Evolutionary conservation across 2,329 filamentous ascomycete genomes (phyloP).

Genomic region (Paecilomyces dactylethromorphus): DNA sequence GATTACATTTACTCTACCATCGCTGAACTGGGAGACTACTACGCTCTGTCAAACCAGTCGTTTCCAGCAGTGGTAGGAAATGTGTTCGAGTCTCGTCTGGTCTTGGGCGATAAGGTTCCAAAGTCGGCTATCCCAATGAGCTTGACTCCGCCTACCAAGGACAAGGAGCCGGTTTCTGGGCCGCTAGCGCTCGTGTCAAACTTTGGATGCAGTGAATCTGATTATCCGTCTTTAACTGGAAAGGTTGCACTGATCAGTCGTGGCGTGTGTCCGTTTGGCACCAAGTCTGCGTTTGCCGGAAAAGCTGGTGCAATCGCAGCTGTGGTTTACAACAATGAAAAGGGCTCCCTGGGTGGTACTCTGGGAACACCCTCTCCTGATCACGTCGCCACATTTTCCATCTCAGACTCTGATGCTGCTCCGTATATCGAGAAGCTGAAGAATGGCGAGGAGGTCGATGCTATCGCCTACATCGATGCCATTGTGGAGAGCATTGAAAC

Average conservation of each 20-base stretch:
- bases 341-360: conserved; percentile 59
- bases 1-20: conserved; percentile 56
- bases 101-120: conserved; percentile 49
- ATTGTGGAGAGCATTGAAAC: conserved; percentile 43
- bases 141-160: conserved; percentile 50
- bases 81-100: conserved; percentile 53
- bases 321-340: conserved; percentile 67
- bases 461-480: conserved; percentile 37
- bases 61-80: conserved; percentile 57
- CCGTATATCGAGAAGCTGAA: conserved; percentile 51
- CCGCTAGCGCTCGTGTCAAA: conserved; percentile 55
- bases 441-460: conserved; percentile 29
- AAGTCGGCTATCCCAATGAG: conserved; percentile 52
- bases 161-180: conserved; percentile 41
- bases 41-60: conserved; percentile 44
- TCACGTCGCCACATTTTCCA: conserved; percentile 57
- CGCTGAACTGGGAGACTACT: conserved; percentile 29
- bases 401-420: conserved; percentile 54
- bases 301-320: conserved; percentile 64
- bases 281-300: conserved; percentile 63
- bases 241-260: conserved; percentile 66
- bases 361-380: conserved; percentile 53
- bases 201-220: conserved; percentile 56
- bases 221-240: conserved; percentile 58
- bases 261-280: conserved; percentile 64